Percentiles rank a stretch among this genome's conserved stretches.
Evolutionary conservation across 2,329 filamentous ascomycete genomes (phyloP).

Genomic region (Bipolaris zeicola): DNA sequence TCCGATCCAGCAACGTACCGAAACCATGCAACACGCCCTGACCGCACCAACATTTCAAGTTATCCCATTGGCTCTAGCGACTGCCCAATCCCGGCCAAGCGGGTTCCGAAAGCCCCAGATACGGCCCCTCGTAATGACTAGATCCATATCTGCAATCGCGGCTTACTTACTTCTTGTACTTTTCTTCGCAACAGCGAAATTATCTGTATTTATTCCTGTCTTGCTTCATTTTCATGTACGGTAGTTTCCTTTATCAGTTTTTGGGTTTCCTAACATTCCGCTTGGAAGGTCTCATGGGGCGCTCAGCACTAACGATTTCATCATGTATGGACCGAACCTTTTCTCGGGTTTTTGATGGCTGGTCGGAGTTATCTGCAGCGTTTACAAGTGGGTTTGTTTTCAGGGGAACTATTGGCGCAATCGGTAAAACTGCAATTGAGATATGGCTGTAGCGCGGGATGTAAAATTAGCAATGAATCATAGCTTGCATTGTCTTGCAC

Average conservation of each 20-base stretch:
- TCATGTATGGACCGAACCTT: slow-evolving; percentile 9
- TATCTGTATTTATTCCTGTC: slow-evolving; percentile 6
- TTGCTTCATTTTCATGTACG: neutral
- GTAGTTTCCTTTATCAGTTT: neutral
- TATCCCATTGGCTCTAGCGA: slow-evolving; percentile 2
- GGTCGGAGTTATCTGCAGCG: slow-evolving; percentile 2
- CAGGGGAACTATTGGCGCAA: slow-evolving; percentile 1
- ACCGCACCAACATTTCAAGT: slow-evolving; percentile 1
- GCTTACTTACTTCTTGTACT: neutral
- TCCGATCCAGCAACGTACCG: slow-evolving; percentile 1
- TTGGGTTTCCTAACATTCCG: slow-evolving; percentile 5
- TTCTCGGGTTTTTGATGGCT: neutral
- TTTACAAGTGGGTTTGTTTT: slow-evolving; percentile 2
- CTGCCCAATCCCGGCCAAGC: neutral
- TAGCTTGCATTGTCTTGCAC: neutral
- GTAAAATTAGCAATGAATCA: neutral
- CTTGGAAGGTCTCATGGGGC: slow-evolving; percentile 12
- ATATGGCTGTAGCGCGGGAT: neutral
- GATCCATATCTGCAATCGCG: neutral
- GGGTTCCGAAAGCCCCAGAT: neutral
- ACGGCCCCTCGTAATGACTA: neutral
- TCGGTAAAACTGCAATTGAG: neutral
- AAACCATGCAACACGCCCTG: slow-evolving; percentile 6
- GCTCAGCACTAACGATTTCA: slow-evolving; percentile 2
- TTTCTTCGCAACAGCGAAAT: neutral